Evolutionary conservation across 2,329 filamentous ascomycete species (phyloP).

Genomic region (Fusarium annulatum): DNA sequence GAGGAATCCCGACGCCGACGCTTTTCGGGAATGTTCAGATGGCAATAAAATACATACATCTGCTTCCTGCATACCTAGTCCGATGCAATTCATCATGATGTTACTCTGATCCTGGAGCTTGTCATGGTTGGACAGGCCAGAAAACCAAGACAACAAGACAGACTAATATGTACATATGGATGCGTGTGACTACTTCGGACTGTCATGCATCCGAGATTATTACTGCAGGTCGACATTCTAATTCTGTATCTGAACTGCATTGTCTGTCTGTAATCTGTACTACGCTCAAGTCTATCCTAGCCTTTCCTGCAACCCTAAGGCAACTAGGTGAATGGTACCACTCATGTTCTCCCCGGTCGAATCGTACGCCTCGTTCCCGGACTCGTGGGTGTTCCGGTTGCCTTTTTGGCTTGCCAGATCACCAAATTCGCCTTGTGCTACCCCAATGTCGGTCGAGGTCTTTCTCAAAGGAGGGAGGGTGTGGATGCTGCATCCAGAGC

Average conservation of each 20-base stretch:
- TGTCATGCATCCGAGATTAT: conserved; percentile 45
- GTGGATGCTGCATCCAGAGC: conserved; percentile 32
- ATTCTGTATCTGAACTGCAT: conserved; percentile 20
- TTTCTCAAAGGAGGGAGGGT: conserved; percentile 32
- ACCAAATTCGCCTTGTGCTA: conserved; percentile 27
- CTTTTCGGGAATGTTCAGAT: conserved; percentile 17
- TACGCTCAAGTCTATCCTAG: conserved; percentile 24
- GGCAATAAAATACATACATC: neutral
- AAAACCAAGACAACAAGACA: conserved; percentile 9
- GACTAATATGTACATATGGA: conserved; percentile 29
- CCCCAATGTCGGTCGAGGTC: conserved; percentile 5
- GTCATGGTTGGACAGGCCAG: conserved; percentile 21
- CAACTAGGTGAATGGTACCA: conserved; percentile 15
- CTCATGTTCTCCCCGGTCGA: conserved; percentile 17
- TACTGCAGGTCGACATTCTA: conserved; percentile 43
- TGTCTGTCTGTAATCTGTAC: neutral
- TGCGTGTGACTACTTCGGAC: conserved; percentile 44
- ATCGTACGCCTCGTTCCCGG: conserved; percentile 10
- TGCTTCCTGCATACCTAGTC: neutral
- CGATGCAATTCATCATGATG: conserved; percentile 25
- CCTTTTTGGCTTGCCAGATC: conserved; percentile 33
- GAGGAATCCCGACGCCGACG: conserved; percentile 8
- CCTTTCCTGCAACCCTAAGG: conserved; percentile 20
- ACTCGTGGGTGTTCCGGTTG: conserved; percentile 25
- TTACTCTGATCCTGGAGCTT: conserved; percentile 32